Percentiles rank a stretch among this genome's conserved stretches.
phyloP scores from a whole-genome alignment of 495 filamentous ascomycete species.

The Penicillium cosmopolitanum region DNA sequence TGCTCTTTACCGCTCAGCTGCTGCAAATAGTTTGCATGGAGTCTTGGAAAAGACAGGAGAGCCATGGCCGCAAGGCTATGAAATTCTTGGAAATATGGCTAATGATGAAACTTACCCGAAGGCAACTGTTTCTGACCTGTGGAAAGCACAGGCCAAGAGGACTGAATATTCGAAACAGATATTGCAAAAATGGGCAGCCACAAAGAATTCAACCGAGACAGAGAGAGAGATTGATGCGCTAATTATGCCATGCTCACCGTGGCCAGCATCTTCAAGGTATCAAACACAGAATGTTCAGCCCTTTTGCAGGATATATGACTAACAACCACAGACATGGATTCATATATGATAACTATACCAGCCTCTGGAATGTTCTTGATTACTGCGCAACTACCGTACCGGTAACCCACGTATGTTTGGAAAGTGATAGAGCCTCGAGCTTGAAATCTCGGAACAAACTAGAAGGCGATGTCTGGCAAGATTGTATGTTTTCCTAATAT shows the following conservation, averaged over 20 bases:
- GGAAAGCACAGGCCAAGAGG: conserved; percentile 11
- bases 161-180: conserved; percentile 5
- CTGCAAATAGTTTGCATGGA: not conserved
- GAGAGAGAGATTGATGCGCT: conserved; percentile 11
- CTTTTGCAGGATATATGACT: no score
- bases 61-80: conserved; percentile 3
- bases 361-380: conserved; percentile 11
- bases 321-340: not conserved
- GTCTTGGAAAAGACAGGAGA: not conserved
- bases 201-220: conserved; percentile 1
- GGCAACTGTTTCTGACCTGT: conserved; percentile 1
- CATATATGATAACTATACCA: conserved; percentile 10
- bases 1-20: conserved; percentile 1
- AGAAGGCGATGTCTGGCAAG: not conserved
- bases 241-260: conserved; percentile 9
- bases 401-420: not conserved
- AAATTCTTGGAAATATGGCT: not conserved
- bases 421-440: not conserved
- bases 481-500: not conserved
- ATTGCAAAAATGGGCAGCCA: conserved; percentile 2
- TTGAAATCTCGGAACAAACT: not conserved
- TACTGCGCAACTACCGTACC: conserved; percentile 7
- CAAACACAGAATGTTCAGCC: no score
- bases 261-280: conserved; percentile 7
- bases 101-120: not conserved